Evolutionary conservation across 768 basidiomycete genomes (phyloP).

Genomic region (Rhizopogon sp.): DNA sequence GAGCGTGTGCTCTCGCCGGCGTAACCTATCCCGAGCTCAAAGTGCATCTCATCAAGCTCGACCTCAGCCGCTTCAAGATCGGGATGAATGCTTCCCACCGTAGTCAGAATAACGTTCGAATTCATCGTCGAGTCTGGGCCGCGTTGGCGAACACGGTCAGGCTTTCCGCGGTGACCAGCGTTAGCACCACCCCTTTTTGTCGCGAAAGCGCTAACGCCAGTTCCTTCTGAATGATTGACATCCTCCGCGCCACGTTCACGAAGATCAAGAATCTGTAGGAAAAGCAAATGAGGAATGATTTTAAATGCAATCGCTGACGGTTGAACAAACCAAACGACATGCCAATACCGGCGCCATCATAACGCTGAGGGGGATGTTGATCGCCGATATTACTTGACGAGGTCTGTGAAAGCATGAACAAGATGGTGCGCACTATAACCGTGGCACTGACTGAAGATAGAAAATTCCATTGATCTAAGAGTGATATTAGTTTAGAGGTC

Average conservation of each 20-base stretch:
- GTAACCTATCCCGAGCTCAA: conserved; percentile 49
- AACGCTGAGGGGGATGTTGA: conserved; percentile 80
- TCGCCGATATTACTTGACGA: conserved; percentile 76
- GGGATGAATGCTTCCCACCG: conserved; percentile 56
- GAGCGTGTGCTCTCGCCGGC: conserved; percentile 38
- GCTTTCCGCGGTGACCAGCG: conserved; percentile 15
- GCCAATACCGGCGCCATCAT: conserved; percentile 80
- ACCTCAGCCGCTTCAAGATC: conserved; percentile 47
- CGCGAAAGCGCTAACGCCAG: conserved; percentile 60
- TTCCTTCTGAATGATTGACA: conserved; percentile 69
- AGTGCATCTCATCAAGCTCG: conserved; percentile 50
- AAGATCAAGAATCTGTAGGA: conserved; percentile 68
- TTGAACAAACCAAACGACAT: conserved; percentile 57
- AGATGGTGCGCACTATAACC: neutral
- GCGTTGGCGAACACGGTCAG: conserved; percentile 35
- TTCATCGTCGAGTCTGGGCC: conserved; percentile 49
- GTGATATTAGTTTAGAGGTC: conserved; percentile 1
- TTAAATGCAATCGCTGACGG: neutral
- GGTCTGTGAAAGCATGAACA: conserved; percentile 42
- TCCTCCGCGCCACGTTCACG: conserved; percentile 72
- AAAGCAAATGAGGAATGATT: conserved; percentile 1
- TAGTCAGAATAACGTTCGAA: conserved; percentile 60
- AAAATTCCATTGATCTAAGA: conserved; percentile 72
- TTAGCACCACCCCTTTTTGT: conserved; percentile 47
- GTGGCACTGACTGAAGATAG: conserved; percentile 65